These are phyloP conservation scores for Lactarius vividus DNA, from an alignment of 768 basidiomycete genomes.

Conservation along the genomic window DNA sequence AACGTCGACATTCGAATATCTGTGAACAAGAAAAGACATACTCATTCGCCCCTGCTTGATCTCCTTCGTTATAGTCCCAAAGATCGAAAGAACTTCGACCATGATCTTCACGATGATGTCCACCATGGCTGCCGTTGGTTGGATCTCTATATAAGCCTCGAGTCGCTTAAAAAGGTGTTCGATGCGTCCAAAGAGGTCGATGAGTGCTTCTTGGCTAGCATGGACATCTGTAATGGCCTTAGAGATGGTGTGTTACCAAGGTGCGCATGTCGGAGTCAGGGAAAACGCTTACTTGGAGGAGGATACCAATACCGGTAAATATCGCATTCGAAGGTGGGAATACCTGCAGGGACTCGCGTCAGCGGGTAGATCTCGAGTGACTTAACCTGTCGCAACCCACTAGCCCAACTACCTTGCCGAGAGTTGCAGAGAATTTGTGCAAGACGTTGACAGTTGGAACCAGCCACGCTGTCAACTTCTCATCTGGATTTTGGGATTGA, in stretches of 20 bases:
- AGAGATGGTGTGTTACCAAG: too few species aligned
- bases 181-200: background rate
- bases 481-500: too few species aligned
- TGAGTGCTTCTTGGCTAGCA: background rate
- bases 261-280: too few species aligned
- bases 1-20: too few species aligned
- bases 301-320: background rate
- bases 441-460: too few species aligned
- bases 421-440: too few species aligned
- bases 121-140: background rate
- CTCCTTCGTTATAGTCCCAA: background rate
- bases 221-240: background rate
- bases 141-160: background rate
- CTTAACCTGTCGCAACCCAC: background rate
- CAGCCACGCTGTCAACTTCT: too few species aligned
- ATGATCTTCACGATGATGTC: slow-evolving; percentile 1
- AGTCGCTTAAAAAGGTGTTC: background rate
- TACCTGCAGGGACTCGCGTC: background rate
- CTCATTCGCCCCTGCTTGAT: background rate
- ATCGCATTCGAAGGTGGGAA: background rate
- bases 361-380: background rate
- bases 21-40: background rate
- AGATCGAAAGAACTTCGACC: background rate
- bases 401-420: background rate
- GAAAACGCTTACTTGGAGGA: background rate